Conservation (phyloP, 805 yeast species). For the Saturnispora halmiae region DNA sequence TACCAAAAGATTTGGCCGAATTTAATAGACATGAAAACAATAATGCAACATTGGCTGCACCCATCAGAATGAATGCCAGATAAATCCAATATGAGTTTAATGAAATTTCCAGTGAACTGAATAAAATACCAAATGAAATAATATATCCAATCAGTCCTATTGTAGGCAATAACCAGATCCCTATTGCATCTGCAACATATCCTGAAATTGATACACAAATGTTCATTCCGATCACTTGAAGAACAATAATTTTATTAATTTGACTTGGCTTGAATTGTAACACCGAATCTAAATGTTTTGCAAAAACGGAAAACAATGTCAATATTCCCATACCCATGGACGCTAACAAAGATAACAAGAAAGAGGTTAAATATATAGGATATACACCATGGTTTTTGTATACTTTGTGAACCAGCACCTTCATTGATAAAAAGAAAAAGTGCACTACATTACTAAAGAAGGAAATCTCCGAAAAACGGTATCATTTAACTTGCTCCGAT, state of each 20-base stretch:
- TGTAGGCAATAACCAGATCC: constrained; percentile 62
- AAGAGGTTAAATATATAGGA: constrained; percentile 18
- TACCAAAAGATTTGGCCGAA: constrained; percentile 68
- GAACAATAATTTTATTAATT: constrained; percentile 63
- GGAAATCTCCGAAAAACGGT: not conserved
- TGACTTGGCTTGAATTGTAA: constrained; percentile 54
- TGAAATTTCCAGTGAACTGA: constrained; percentile 28
- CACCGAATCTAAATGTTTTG: constrained; percentile 52
- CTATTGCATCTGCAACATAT: constrained; percentile 69
- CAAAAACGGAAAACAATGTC: constrained; percentile 47
- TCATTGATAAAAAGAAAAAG: not conserved
- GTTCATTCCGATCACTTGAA: constrained; percentile 75
- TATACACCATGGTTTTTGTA: constrained; percentile 20
- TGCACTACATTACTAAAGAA: not conserved
- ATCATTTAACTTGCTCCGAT: not conserved
- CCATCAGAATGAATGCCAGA: constrained; percentile 48
- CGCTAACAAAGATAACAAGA: constrained; percentile 22
- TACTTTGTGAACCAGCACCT: not conserved
- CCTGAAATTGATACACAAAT: constrained; percentile 75
- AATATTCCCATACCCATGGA: constrained; percentile 27
- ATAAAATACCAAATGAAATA: constrained; percentile 52
- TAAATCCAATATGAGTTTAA: constrained; percentile 33
- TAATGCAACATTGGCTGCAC: constrained; percentile 61
- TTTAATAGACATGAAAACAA: constrained; percentile 63
- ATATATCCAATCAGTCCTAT: constrained; percentile 52